Evolutionary conservation across 345 rosid species (phyloP), one percentile per base, ranked within the genome.

Genomic region (Litchi chinensis): DNA sequence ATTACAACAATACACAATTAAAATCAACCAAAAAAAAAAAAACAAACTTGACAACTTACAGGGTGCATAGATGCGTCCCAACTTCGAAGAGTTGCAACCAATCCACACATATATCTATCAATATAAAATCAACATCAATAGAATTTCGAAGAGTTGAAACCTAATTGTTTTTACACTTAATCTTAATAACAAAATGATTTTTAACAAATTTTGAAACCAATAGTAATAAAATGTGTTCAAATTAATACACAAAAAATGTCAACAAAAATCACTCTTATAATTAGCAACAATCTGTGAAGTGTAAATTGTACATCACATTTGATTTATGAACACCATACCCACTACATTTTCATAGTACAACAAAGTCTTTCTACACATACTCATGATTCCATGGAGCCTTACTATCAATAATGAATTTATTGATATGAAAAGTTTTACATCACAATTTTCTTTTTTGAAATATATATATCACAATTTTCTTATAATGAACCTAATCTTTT

Each of bases 11-110:
- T 13, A 26, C 26, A 0, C 46, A 44, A 44, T 10, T 43, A 74
- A 22, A 0, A 63, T 32, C 37, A 32, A 32, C 18, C 44, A 18
- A 6, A 13, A 18, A 8, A 0, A 75, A 8, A 48, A 75, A 11
- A 6, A 5, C 8, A 2, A 0, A 22, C 28, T 60, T 6, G 52
- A 46, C 8, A 50, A 77, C 88, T 83, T 66, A 93, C 93, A 21
- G 95, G 97, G 41, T 91, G 89, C 1, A 93, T 95, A 65, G 92
- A 67, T 41, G 95, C 97, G 88, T 37, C 97, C 98, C 21, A 96
- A 85, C 70, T 91, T 92, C 8, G 88, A 69, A 74, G 97, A 92
- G 78, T 89, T 93, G 77, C 87, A 90, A 72, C 97, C 93, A 21
- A 94, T 79, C 99, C 99, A 96, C 10, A 93, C 94, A 67, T 91